Base-by-base conservation (phyloP, 1,139 yeast genomes). In the Scheffersomyces lignicola region DNA sequence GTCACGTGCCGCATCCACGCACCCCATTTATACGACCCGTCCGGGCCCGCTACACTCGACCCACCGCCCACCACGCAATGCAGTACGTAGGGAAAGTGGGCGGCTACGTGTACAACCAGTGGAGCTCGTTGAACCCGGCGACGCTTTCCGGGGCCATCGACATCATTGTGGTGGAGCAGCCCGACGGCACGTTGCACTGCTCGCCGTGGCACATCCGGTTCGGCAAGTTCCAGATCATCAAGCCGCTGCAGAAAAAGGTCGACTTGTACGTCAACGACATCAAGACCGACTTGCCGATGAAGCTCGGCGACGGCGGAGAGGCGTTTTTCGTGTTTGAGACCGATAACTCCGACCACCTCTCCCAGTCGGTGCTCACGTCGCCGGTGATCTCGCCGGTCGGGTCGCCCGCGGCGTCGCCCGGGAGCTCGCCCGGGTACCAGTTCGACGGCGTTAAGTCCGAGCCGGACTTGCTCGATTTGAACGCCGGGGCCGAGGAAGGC, bases 141-240 rank as follows among this genome's bases (percentile, higher is more conserved):
- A 92, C 98, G 1, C 71, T 92, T 18, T 83, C 95, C 22, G 99
- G 99, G 3, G 98, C 98, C 21, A 92, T 92, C 58, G 99, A 92
- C 60, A 89, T 94, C 41, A 88, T 92, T 31, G 98, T 90, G 7
- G 84, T 94, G n/a, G 96, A 92, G 60, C 95, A 87, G 53, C 86
- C 86, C 11, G 82, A 84, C 56, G 84, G 83, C 32, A 78, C 87
- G 20, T 64, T 89, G 34, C 84, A 87, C 40, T 90, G 97, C 51
- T 88, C 97, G 6, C 98, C 99, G 6, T 94, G 95, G 72, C 99
- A 92, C 60, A 86, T 92, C 29, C 69, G 99, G 39, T 94, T 92
- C 62, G 99, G 98, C 24, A 87, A 87, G 65, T 87, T 92, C 58
- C 95, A 90, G 51, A 73, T 92, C 47, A 69, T 92, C 44, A 79